Percentiles rank a stretch among this genome's conserved stretches.
phyloP scores from a whole-genome alignment of 306 rosid genomes.

The Corylus americana region DNA sequence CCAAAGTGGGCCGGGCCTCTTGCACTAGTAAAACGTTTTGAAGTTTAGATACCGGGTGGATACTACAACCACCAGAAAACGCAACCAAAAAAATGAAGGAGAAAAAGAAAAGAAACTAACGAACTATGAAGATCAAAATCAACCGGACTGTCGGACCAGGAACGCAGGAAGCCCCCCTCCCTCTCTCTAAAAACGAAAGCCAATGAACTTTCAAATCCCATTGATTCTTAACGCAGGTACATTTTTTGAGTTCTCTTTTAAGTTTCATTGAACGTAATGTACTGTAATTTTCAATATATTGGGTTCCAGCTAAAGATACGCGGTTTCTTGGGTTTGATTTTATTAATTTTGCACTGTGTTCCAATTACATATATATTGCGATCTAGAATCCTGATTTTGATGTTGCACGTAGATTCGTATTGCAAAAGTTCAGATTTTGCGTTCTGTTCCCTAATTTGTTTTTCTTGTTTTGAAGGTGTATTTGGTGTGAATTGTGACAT shows the following conservation, averaged over 20 bases:
- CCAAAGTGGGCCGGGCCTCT: too few relatives aligned
- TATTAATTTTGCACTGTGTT: background rate
- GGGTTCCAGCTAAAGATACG: background rate
- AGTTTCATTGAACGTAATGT: background rate
- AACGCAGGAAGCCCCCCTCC: background rate
- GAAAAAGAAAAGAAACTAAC: too few relatives aligned
- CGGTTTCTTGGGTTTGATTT: background rate
- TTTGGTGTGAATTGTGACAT: constrained; percentile 29
- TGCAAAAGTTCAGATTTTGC: background rate
- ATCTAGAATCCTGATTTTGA: background rate
- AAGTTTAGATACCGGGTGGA: too few relatives aligned
- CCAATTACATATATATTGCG: background rate
- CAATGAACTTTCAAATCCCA: background rate
- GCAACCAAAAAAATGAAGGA: too few relatives aligned
- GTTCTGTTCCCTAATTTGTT: background rate
- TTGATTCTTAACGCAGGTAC: background rate
- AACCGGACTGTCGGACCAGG: background rate
- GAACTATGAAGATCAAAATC: background rate
- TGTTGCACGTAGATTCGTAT: background rate
- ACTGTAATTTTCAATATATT: background rate
- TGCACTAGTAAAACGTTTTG: too few relatives aligned
- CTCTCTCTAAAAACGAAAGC: background rate
- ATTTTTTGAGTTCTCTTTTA: background rate
- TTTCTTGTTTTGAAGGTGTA: constrained; percentile 22
- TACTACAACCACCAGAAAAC: too few relatives aligned